Conservation (phyloP, 352 stramenopile species). For the Phytophthora syringae region DNA sequence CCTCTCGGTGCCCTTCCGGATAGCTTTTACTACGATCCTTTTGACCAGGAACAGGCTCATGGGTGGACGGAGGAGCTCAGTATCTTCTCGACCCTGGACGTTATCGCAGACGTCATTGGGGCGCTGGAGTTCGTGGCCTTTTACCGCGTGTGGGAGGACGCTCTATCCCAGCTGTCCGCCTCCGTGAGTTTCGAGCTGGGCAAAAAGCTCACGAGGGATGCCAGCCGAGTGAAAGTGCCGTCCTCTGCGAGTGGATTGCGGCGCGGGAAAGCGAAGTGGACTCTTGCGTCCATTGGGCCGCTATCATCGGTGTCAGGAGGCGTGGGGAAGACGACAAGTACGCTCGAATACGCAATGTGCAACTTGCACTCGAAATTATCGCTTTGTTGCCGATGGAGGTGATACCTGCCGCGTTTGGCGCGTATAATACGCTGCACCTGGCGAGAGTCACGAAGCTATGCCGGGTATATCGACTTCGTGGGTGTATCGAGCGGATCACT, state of each 20-base stretch:
- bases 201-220: constrained; percentile 34
- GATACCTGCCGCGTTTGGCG: constrained; percentile 38
- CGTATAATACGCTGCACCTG: constrained; percentile 69
- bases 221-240: constrained; percentile 27
- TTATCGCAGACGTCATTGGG: constrained; percentile 29
- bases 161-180: constrained; percentile 27
- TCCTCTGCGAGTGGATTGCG: constrained; percentile 7
- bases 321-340: constrained; percentile 5
- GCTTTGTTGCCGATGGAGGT: constrained; percentile 67
- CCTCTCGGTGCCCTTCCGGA: constrained; percentile 30
- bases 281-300: constrained; percentile 25
- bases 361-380: constrained; percentile 55
- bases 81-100: constrained; percentile 20
- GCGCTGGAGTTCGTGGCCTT: constrained; percentile 25
- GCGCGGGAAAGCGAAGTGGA: constrained; percentile 31
- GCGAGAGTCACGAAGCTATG: constrained; percentile 64
- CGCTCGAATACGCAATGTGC: constrained; percentile 31
- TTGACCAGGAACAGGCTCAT: constrained; percentile 5
- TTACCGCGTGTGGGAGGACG: constrained; percentile 28
- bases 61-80: constrained; percentile 26
- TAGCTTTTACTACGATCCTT: constrained; percentile 38
- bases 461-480: constrained; percentile 51
- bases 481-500: constrained; percentile 52
- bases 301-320: constrained; percentile 14
- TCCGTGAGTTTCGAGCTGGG: constrained; percentile 33